A percentile compares a stretch with the other conserved stretches of the same genome.
Conservation (phyloP, 2,329 filamentous ascomycete species). For the Colletotrichum kahawae region DNA sequence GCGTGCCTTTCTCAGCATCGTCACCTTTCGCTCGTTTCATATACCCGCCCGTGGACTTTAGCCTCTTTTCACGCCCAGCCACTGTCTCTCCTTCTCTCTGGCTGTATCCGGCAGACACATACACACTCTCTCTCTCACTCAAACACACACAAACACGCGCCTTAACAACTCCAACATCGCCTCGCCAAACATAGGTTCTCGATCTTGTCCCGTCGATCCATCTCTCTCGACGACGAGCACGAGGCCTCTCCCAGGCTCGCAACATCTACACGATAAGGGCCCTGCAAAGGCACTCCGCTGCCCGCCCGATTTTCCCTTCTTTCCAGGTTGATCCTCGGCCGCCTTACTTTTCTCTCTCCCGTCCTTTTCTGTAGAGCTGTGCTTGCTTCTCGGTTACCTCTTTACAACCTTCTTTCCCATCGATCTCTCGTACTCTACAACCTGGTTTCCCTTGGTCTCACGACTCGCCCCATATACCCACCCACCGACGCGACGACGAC, state of each 20-base stretch:
- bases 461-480: conserved; percentile 18
- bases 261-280: conserved; percentile 6
- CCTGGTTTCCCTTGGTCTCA: conserved; percentile 20
- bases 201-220: background rate
- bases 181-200: background rate
- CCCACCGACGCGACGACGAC: conserved; percentile 17
- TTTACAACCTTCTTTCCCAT: conserved; percentile 4
- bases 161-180: background rate
- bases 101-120: conserved; percentile 19
- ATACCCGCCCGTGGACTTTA: conserved; percentile 25
- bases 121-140: background rate
- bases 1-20: conserved; percentile 23
- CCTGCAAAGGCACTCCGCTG: conserved; percentile 26
- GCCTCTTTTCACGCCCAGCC: conserved; percentile 23
- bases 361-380: conserved; percentile 18
- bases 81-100: conserved; percentile 24
- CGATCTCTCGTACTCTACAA: conserved; percentile 1
- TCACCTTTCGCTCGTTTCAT: conserved; percentile 30
- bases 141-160: conserved; percentile 14
- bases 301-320: conserved; percentile 41
- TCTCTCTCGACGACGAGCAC: background rate
- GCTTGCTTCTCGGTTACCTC: conserved; percentile 18
- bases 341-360: conserved; percentile 36
- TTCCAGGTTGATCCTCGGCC: conserved; percentile 66
- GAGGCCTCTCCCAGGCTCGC: conserved; percentile 9